Base-by-base conservation (phyloP, 208 protist genomes). In the Acanthamoeba royreba region DNA sequence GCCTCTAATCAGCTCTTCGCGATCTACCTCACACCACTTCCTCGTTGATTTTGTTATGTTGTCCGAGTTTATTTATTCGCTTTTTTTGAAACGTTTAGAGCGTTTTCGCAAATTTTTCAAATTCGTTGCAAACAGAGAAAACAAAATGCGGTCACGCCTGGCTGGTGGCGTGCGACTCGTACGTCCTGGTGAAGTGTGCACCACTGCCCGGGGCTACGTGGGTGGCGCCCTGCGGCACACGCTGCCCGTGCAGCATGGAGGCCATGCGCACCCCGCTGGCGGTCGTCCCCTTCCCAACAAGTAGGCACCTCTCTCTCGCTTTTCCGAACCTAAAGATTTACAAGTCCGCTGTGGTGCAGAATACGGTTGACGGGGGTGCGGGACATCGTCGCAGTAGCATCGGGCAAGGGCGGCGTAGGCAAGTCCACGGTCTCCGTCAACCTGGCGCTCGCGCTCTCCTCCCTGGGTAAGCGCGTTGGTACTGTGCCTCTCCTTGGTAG, bases 391-490 rank as follows among this genome's bases (percentile, higher is more conserved):
- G 94, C 93, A 0, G 94, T 95, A 8, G 89, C 94, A 13, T 96
- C 94, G 11, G 95, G 92, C 22, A 97, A 97, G 77, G 97, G 97
- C 40, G 97, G 97, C n/a, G 97, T 97, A 2, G 97, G 97, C 53
- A 97, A 97, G 93, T 97, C 96, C 1, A 97, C 97, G 2, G 94
- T 88, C n/a, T 46, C 94, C 52, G 94, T 95, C 2, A 97, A 97
- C 66, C 66, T 97, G 1, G 96, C 96, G 3, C 38, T 95, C 5
- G 96, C 92, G 28, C 63, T 97, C 25, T 92, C 92, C 31, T 55
- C 72, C 43, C 19, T 90, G 8, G 45, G 77, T 40, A 86, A 88
- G 25, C 63, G 45, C 19, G 87, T 92, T 4, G 87, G 87, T 83
- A 52, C 43, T 9, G 22, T 55, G 13, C 85, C 43, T 47, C 40